Evolutionary conservation across 73 alveolate genomes (phyloP).

Genomic region (Paraurostyla sp.): DNA sequence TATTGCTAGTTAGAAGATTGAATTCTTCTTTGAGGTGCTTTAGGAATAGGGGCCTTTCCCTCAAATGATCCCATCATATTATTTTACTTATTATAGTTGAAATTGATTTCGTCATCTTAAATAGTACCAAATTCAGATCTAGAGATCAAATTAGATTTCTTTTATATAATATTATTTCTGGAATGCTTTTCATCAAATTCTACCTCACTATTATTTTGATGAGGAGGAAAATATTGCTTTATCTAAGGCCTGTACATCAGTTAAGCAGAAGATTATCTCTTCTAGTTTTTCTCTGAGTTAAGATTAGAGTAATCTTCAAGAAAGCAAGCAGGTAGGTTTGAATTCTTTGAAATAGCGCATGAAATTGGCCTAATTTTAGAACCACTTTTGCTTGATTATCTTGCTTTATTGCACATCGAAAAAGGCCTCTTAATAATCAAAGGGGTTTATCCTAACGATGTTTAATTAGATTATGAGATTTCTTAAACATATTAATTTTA

Average conservation of each 20-base stretch:
- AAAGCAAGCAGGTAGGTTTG: conserved; percentile 41
- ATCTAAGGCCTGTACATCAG: background rate
- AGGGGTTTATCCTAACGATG: background rate
- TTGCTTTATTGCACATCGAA: conserved; percentile 4
- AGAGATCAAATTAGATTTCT: background rate
- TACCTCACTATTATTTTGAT: background rate
- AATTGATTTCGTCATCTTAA: background rate
- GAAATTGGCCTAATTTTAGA: conserved; percentile 11
- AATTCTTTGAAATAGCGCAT: conserved; percentile 29
- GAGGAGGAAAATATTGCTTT: background rate
- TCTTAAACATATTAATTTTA: too few relatives aligned
- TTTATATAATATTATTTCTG: background rate
- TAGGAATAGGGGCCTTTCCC: conserved; percentile 5
- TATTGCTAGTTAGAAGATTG: conserved; percentile 19
- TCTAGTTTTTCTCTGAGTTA: background rate
- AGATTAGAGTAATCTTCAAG: background rate
- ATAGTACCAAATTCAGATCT: background rate
- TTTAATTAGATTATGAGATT: background rate
- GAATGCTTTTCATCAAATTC: background rate
- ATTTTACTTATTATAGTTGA: background rate
- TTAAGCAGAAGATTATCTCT: conserved; percentile 22
- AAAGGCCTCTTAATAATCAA: conserved; percentile 14
- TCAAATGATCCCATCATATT: conserved; percentile 20
- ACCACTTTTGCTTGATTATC: background rate
- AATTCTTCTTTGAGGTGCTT: conserved; percentile 26